phyloP scores from a whole-genome alignment of 1,284 basidiomycete species.

The Butyriboletus regius region DNA sequence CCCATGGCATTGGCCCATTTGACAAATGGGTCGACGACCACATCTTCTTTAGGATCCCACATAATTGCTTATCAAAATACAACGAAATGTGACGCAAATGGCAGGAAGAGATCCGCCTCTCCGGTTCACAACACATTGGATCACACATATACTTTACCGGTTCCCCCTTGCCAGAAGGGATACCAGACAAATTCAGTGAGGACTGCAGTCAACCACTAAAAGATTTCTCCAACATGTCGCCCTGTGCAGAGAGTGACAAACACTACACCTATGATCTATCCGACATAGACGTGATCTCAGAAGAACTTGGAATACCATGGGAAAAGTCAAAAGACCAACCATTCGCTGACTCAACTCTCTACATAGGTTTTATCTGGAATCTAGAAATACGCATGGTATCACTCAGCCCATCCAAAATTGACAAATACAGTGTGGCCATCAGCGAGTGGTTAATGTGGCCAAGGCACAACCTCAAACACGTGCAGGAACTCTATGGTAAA shows the following conservation, averaged over 20 bases:
- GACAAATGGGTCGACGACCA: too few relatives aligned
- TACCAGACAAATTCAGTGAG: not conserved
- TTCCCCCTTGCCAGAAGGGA: rapidly evolving
- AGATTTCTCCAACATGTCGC: not conserved
- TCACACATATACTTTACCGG: too few relatives aligned
- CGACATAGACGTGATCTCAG: slow-evolving; percentile 12
- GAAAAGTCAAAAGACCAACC: slow-evolving; percentile 15
- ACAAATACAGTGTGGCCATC: not conserved
- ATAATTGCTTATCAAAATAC: too few relatives aligned
- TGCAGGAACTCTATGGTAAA: not conserved
- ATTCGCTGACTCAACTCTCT: slow-evolving; percentile 1
- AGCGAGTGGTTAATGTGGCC: not conserved
- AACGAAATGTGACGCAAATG: too few relatives aligned
- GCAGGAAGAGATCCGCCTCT: too few relatives aligned
- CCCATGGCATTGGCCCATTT: too few relatives aligned
- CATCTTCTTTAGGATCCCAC: too few relatives aligned
- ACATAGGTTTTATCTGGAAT: slow-evolving; percentile 24
- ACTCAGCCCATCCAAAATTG: not conserved
- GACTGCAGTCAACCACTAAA: not conserved
- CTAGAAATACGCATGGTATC: rapidly evolving
- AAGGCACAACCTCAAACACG: not conserved
- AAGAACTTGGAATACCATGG: slow-evolving; percentile 29
- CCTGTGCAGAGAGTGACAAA: not conserved
- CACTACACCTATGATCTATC: not conserved
- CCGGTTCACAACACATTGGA: too few relatives aligned